Evolutionary conservation across 148 eudicot genomes (phyloP).

Genomic region (Agrostemma githago): DNA sequence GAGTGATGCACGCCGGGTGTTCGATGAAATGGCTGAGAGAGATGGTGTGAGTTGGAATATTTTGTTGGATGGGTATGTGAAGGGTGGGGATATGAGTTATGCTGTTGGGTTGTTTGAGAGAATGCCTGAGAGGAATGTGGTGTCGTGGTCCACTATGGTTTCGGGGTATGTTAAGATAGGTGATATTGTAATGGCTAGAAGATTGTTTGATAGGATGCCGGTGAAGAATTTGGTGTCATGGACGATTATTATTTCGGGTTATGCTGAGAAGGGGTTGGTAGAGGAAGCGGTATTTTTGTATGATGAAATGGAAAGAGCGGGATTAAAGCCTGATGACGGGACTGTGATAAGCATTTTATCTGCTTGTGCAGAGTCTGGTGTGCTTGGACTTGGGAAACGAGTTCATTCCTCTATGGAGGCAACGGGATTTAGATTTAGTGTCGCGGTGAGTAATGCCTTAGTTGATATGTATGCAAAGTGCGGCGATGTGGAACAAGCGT

Average conservation of each 20-base stretch:
- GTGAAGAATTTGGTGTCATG: slow-evolving; percentile 70
- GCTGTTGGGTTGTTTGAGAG: slow-evolving; percentile 58
- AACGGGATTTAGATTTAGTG: slow-evolving; percentile 35
- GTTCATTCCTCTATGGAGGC: slow-evolving; percentile 53
- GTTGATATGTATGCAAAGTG: slow-evolving; percentile 91
- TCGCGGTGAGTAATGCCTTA: slow-evolving; percentile 53
- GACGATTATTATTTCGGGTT: slow-evolving; percentile 82
- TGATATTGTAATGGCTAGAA: slow-evolving; percentile 73
- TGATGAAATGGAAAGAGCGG: slow-evolving; percentile 44
- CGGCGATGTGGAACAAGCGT: slow-evolving; percentile 53
- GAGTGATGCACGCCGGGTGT: slow-evolving; percentile 51
- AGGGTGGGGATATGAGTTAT: slow-evolving; percentile 48
- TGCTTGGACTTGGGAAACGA: slow-evolving; percentile 58
- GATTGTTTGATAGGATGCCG: slow-evolving; percentile 83
- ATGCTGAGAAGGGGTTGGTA: slow-evolving; percentile 64
- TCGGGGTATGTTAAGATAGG: slow-evolving; percentile 63
- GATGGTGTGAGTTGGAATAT: slow-evolving; percentile 83
- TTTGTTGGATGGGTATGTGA: slow-evolving; percentile 68
- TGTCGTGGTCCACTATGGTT: slow-evolving; percentile 86
- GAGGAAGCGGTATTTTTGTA: slow-evolving; percentile 71
- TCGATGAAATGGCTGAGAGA: slow-evolving; percentile 83
- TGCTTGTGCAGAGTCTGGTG: slow-evolving; percentile 82
- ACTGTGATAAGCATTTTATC: slow-evolving; percentile 58
- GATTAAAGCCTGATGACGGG: slow-evolving; percentile 58
- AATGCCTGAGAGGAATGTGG: slow-evolving; percentile 66